Evolutionary conservation across 2,329 filamentous ascomycete genomes (phyloP), one percentile per base, ranked within the genome.

Genomic region (Bertia moriformis): DNA sequence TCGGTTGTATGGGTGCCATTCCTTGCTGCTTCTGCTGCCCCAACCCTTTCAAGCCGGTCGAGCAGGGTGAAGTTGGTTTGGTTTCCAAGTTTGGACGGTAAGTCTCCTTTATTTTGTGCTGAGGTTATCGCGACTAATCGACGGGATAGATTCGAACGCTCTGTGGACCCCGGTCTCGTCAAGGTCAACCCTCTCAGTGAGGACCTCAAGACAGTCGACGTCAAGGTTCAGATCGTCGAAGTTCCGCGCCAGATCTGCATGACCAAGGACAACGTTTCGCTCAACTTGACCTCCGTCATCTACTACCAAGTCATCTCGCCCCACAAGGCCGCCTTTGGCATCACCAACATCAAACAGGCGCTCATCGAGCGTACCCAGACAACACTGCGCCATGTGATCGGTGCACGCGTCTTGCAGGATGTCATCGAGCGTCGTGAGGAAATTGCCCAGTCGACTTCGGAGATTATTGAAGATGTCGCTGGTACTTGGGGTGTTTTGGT

Each of bases 361-460:
- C 82, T 98, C 38, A 71, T 98, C 46, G 91, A 98, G 71, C 87
- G 91, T 45, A 98, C 91, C 1, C 91, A 98, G 66, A 98, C 91
- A 32, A 98, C 91, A 0, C 75, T 98, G 39, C 86, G 91, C 50
- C 91, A 98, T 57, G 91, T 98, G 18, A 85, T 98, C 40, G 91
- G 91, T 51, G 89, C 91, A 2, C 83, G 91, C 44, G 85, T 96
- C 33, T 73, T 98, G 29, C 91, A 98, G 63, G 91, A 98, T 52
- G 89, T 98, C 33, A 96, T 98, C 51, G 91, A 98, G 68, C 87
- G 91, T 42, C 86, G 91, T 42, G 91, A 98, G 65, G 91, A 98
- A 63, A 83, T 98, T 49, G 91, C 91, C 1, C 80, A 88, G 62
- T 91, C 83, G 42, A 96, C 96, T 45, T 79, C 86, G 45, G 89